phyloP scores from a whole-genome alignment of 768 basidiomycete genomes.

The Brasilioporus rufonigricans region DNA sequence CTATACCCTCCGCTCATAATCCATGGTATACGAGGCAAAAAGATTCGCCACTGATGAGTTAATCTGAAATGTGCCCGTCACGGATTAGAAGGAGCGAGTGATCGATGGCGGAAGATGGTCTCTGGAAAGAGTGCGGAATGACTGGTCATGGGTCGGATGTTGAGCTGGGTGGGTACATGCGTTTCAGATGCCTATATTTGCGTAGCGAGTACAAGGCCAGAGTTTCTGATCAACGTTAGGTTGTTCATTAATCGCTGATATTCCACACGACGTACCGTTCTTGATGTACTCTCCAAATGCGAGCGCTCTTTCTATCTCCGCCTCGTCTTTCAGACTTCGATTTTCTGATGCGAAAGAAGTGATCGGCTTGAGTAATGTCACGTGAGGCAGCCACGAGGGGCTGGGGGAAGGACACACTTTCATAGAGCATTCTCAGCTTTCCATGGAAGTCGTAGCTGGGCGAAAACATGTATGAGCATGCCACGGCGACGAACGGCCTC shows the following conservation, averaged over 20 bases:
- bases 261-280: conserved; percentile 52
- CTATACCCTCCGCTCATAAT: too few relatives aligned
- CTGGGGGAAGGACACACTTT: conserved; percentile 48
- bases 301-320: conserved; percentile 75
- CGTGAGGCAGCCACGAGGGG: background rate
- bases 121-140: background rate
- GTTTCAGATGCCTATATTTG: conserved; percentile 79
- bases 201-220: conserved; percentile 77
- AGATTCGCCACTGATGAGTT: background rate
- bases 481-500: conserved; percentile 7
- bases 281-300: conserved; percentile 81
- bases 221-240: conserved; percentile 53
- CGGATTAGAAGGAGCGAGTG: background rate
- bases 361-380: conserved; percentile 1
- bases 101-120: background rate
- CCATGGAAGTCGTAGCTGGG: conserved; percentile 75
- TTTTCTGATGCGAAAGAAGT: conserved; percentile 50
- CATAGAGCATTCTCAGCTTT: conserved; percentile 66
- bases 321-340: conserved; percentile 56
- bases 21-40: background rate
- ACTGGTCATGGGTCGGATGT: conserved; percentile 7
- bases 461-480: conserved; percentile 6
- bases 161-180: conserved; percentile 55
- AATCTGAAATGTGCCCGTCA: background rate
- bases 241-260: background rate